These are phyloP conservation scores for Penicillium sp. DNA, from an alignment of 2,329 filamentous ascomycete genomes.

Conservation along the genomic window DNA sequence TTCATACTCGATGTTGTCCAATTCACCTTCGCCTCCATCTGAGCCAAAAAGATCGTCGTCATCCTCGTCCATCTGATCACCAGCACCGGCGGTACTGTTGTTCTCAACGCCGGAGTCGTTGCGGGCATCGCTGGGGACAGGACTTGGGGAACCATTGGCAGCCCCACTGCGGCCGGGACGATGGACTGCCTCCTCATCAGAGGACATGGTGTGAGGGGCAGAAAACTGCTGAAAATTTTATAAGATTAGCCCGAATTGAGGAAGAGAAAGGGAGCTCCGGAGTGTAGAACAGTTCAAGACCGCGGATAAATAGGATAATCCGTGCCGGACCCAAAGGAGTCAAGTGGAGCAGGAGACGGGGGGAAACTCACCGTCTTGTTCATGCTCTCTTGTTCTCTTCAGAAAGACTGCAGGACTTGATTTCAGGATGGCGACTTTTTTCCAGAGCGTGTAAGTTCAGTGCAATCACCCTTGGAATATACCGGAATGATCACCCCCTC, in stretches of 20 bases:
- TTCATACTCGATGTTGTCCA: slow-evolving; percentile 32
- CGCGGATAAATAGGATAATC: slow-evolving; percentile 22
- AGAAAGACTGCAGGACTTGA: slow-evolving; percentile 9
- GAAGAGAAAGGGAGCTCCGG: neutral
- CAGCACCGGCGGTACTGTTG: slow-evolving; percentile 3
- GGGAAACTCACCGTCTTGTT: slow-evolving; percentile 12
- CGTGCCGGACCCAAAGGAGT: slow-evolving; percentile 19
- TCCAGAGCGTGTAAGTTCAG: slow-evolving; percentile 46
- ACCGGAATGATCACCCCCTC: slow-evolving; percentile 7
- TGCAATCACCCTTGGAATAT: too few relatives aligned
- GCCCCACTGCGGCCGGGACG: slow-evolving; percentile 29
- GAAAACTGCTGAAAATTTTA: neutral
- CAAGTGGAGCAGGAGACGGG: slow-evolving; percentile 11
- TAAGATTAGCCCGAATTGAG: neutral
- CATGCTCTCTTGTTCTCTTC: slow-evolving; percentile 3
- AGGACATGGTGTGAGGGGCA: slow-evolving; percentile 28
- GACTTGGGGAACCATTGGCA: slow-evolving; percentile 21
- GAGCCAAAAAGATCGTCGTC: slow-evolving; percentile 45
- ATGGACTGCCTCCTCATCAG: slow-evolving; percentile 36
- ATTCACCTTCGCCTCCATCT: slow-evolving; percentile 36
- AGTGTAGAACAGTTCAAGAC: neutral
- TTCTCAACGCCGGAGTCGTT: slow-evolving; percentile 18
- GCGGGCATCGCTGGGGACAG: slow-evolving; percentile 26
- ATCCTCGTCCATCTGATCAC: slow-evolving; percentile 30
- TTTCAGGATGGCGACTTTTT: slow-evolving; percentile 44